Conservation (phyloP, 83 land plant genomes). For the Picea engelmannii region DNA sequence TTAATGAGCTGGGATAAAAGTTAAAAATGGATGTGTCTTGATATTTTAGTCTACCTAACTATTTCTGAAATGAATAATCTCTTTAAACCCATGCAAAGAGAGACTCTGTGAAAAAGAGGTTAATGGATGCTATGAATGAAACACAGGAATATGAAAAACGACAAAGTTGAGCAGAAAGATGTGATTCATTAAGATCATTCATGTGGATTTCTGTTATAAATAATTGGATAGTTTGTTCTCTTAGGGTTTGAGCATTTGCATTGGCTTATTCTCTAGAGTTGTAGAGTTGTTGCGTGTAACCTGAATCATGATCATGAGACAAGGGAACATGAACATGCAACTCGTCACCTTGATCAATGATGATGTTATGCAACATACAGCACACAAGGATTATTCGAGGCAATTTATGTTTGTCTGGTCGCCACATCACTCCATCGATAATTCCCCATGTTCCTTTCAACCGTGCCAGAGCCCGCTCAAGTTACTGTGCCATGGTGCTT, state of each 20-base stretch:
- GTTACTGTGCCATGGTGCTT: constrained; percentile 38
- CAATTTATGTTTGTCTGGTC: constrained; percentile 75
- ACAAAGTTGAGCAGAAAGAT: no score
- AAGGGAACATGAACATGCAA: constrained; percentile 44
- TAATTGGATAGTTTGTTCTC: constrained; percentile 42
- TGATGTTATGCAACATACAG: constrained; percentile 84
- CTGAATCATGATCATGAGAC: constrained; percentile 61
- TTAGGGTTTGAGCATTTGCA: constrained; percentile 20
- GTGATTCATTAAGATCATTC: neutral
- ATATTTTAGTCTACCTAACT: no score
- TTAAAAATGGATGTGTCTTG: no score
- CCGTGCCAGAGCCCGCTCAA: constrained; percentile 61
- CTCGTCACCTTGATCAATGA: constrained; percentile 73
- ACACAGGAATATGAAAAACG: no score
- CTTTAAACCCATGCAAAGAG: no score
- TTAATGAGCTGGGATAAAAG: no score
- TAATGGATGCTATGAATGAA: no score
- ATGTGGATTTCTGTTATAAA: constrained; percentile 29
- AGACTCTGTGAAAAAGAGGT: no score
- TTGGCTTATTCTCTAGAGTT: constrained; percentile 25
- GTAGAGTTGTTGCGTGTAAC: constrained; percentile 52
- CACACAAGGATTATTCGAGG: constrained; percentile 81
- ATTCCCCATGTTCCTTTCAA: constrained; percentile 82
- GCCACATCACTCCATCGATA: constrained; percentile 77
- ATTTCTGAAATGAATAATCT: no score